These are phyloP conservation scores for Thermothielavioides terrestris DNA, from an alignment of 495 filamentous ascomycete genomes.

Conservation along the genomic window DNA sequence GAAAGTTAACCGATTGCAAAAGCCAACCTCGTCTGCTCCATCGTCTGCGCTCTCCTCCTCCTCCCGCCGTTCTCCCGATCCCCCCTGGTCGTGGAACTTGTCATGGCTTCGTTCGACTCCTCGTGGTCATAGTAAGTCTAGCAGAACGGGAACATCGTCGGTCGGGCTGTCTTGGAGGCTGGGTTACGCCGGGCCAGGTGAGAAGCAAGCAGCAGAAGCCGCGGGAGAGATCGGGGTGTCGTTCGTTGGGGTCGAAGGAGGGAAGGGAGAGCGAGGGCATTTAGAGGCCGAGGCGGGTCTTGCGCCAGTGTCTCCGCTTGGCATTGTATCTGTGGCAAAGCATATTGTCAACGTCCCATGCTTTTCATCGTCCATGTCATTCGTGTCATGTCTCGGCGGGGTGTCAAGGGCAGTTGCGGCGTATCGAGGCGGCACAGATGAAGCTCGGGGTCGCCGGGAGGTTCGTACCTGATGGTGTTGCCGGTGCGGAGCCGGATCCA, in stretches of 20 bases:
- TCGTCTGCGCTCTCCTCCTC: conserved; percentile 2
- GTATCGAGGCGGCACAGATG: neutral
- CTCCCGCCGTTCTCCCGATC: neutral
- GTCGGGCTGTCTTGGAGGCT: neutral
- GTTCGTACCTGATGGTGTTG: conserved; percentile 92
- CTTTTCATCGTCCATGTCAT: neutral
- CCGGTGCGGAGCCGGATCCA: conserved; percentile 97
- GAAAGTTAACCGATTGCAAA: conserved; percentile 2
- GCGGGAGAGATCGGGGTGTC: conserved; percentile 1
- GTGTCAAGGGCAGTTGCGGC: neutral
- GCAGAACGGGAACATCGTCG: neutral
- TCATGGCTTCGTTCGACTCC: conserved; percentile 1
- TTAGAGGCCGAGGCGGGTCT: conserved; percentile 98
- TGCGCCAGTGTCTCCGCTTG: conserved; percentile 98
- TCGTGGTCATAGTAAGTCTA: neutral
- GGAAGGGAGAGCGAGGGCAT: conserved; percentile 27
- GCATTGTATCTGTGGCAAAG: conserved; percentile 86
- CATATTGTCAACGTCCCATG: neutral
- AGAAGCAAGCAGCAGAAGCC: conserved; percentile 9
- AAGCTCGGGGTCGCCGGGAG: conserved; percentile 1
- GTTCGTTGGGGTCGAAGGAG: conserved; percentile 22
- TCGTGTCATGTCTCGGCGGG: too few species aligned
- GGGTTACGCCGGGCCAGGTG: neutral
- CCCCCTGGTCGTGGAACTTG: neutral
- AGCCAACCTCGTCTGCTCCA: neutral